These are phyloP conservation scores for Stenogyne calaminthoides DNA, from an alignment of 305 asterid species.

Conservation along the genomic window DNA sequence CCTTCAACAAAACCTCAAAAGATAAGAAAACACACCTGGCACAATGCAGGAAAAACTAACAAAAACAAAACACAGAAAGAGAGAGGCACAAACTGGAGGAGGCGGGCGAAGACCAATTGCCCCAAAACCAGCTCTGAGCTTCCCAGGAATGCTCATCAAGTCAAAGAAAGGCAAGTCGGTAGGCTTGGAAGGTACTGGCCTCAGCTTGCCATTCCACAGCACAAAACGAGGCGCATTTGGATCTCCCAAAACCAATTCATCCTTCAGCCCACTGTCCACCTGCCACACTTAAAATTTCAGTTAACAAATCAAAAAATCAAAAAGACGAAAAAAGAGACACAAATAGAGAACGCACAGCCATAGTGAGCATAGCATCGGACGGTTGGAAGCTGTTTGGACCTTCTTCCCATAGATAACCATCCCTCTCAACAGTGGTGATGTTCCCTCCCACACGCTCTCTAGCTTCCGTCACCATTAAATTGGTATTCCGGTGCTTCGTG, in stretches of 20 bases:
- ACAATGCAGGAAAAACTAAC: constrained; percentile 3
- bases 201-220: constrained; percentile 83
- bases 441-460: constrained; percentile 95
- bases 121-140: constrained; percentile 95
- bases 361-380: constrained; percentile 81
- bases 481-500: constrained; percentile 58
- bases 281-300: constrained; percentile 26
- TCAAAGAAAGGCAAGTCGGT: constrained; percentile 85
- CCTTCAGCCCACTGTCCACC: constrained; percentile 87
- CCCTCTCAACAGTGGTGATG: constrained; percentile 78
- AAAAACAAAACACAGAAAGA: not conserved
- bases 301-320: not conserved
- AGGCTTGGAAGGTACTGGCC: constrained; percentile 80
- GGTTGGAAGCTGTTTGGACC: constrained; percentile 99
- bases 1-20: constrained; percentile 42
- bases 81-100: constrained; percentile 74
- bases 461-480: constrained; percentile 82
- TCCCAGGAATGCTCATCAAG: constrained; percentile 82
- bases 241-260: constrained; percentile 89
- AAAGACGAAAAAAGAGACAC: not conserved
- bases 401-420: constrained; percentile 98
- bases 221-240: constrained; percentile 94
- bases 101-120: constrained; percentile 90
- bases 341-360: constrained; percentile 46
- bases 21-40: constrained; percentile 31